Evolutionary conservation across 2,329 filamentous ascomycete genomes (phyloP).

Genomic region (Clarireedia sp.): DNA sequence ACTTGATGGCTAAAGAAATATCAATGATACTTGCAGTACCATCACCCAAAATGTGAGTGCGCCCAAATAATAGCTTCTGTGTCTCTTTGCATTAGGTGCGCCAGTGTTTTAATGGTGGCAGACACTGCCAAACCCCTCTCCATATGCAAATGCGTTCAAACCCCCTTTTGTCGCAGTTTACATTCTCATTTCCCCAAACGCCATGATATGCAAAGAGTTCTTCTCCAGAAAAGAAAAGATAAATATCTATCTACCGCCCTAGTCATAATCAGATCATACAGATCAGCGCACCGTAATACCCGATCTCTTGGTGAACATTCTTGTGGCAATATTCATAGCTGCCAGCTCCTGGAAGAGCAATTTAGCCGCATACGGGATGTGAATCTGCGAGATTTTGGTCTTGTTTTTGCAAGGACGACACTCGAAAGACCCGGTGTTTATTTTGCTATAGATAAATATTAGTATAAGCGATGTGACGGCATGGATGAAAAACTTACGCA

Average conservation of each 20-base stretch:
- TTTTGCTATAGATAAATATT: constrained; percentile 52
- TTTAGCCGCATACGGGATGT: constrained; percentile 97
- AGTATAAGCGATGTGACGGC: constrained; percentile 21
- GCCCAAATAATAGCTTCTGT: constrained; percentile 3
- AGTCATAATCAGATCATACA: constrained; percentile 13
- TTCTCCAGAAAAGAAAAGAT: constrained; percentile 4
- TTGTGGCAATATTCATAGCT: constrained; percentile 95
- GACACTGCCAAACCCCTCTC: constrained; percentile 3
- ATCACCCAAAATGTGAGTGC: constrained; percentile 1
- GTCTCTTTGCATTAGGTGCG: neutral
- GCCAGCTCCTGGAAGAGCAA: constrained; percentile 96
- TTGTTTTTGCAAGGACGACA: constrained; percentile 98
- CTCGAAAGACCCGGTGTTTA: constrained; percentile 93
- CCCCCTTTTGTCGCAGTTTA: constrained; percentile 7
- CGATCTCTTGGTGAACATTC: constrained; percentile 88
- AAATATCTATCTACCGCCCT: constrained; percentile 1
- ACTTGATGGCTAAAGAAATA: constrained; percentile 1
- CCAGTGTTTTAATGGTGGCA: neutral
- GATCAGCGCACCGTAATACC: constrained; percentile 61
- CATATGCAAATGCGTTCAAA: constrained; percentile 14
- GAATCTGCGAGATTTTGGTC: constrained; percentile 94
- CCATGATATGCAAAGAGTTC: constrained; percentile 25
- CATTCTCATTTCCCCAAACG: constrained; percentile 25
- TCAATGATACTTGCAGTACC: constrained; percentile 5
- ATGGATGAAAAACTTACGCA: constrained; percentile 60